A percentile compares a stretch with the other conserved stretches of the same genome.
These are phyloP conservation scores for Aureobasidium sp. DNA, from an alignment of 2,329 filamentous ascomycete species.

Conservation along the genomic window DNA sequence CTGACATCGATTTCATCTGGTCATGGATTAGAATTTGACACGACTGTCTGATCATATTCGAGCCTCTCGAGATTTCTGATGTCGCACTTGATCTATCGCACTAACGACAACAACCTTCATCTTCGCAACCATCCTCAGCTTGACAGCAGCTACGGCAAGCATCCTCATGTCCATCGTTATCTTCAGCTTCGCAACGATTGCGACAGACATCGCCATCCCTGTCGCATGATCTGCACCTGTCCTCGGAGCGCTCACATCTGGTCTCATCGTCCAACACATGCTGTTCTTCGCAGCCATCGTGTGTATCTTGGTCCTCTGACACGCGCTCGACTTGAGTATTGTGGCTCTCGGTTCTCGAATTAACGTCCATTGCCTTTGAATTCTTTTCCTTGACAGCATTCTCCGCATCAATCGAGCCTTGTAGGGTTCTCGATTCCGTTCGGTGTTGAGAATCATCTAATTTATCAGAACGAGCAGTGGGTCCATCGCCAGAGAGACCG, in stretches of 20 bases:
- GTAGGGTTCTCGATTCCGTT: background rate
- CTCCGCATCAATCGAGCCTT: background rate
- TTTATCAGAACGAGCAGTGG: background rate
- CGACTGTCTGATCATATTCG: no score
- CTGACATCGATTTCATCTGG: no score
- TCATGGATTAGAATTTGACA: no score
- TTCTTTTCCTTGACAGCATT: background rate
- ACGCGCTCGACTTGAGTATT: background rate
- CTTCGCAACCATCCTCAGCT: no score
- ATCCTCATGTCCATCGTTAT: no score
- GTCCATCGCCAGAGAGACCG: background rate
- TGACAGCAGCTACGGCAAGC: no score
- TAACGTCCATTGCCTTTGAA: background rate
- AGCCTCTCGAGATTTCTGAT: no score
- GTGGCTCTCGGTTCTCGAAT: background rate
- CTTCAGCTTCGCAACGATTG: no score
- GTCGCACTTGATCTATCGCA: no score
- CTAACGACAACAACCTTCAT: no score
- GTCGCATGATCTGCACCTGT: background rate
- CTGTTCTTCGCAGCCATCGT: background rate
- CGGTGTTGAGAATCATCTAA: background rate
- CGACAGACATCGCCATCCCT: background rate
- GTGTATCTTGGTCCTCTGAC: background rate
- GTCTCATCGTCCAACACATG: background rate
- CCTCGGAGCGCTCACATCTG: background rate